Evolutionary conservation across 1,284 basidiomycete species (phyloP).

Genomic region (Coniferiporia sulphurascens): DNA sequence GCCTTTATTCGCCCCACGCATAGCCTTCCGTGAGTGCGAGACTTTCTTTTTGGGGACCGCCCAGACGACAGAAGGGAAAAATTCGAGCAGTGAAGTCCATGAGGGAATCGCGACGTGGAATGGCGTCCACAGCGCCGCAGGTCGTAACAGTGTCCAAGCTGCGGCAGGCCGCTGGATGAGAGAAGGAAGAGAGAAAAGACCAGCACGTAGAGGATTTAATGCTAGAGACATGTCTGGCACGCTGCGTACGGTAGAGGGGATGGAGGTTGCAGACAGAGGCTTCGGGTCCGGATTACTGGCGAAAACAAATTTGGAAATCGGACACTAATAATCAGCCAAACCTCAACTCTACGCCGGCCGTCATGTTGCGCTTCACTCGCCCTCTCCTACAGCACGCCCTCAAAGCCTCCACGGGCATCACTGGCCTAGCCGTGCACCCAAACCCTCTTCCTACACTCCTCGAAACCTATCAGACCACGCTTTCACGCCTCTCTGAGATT

Average conservation of each 20-base stretch:
- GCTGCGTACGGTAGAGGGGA: neutral
- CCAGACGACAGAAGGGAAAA: constrained; percentile 84
- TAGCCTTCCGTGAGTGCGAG: constrained; percentile 91
- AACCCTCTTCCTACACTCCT: constrained; percentile 77
- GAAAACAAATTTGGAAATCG: neutral
- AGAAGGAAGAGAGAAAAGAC: constrained; percentile 8
- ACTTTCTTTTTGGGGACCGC: constrained; percentile 96
- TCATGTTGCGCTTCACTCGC: constrained; percentile 77
- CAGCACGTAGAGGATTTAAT: constrained; percentile 10
- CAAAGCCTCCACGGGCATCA: constrained; percentile 79
- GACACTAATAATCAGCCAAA: no score
- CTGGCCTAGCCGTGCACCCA: constrained; percentile 68
- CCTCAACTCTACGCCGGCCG: neutral
- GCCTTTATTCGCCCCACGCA: constrained; percentile 93
- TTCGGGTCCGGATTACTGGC: neutral
- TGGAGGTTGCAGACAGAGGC: neutral
- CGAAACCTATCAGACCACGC: constrained; percentile 76
- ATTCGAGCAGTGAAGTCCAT: constrained; percentile 62
- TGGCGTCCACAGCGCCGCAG: constrained; percentile 11
- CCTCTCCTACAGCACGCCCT: constrained; percentile 60
- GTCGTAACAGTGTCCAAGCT: constrained; percentile 12
- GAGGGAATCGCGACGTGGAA: constrained; percentile 44
- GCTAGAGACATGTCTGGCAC: constrained; percentile 12
- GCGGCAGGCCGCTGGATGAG: constrained; percentile 3
- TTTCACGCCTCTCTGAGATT: constrained; percentile 64